Conservation (phyloP, 1,284 basidiomycete species). For the Tylopilus sp. region DNA sequence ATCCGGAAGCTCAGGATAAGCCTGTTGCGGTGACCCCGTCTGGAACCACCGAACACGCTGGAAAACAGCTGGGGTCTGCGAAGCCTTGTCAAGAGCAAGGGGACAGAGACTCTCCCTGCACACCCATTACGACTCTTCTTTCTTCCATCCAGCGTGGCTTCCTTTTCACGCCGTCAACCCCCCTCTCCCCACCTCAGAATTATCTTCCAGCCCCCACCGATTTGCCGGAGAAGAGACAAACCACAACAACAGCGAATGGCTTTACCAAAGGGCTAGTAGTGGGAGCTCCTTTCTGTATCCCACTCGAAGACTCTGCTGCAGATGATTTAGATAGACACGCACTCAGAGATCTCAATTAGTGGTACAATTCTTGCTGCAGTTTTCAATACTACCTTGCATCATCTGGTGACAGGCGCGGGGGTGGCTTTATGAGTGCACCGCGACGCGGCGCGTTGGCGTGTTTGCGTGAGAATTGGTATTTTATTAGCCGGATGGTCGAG, state of each 20-base stretch:
- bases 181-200: constrained; percentile 53
- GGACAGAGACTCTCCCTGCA: constrained; percentile 34
- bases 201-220: constrained; percentile 34
- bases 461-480: constrained; percentile 29
- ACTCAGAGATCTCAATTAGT: constrained; percentile 28
- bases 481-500: constrained; percentile 6
- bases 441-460: constrained; percentile 25
- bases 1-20: constrained; percentile 6
- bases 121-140: constrained; percentile 67
- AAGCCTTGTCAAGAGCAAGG: constrained; percentile 6
- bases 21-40: neutral
- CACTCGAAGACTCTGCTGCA: constrained; percentile 7
- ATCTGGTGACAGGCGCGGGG: no score
- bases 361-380: neutral
- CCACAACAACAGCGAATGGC: neutral
- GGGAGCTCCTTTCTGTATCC: constrained; percentile 11
- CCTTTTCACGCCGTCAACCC: constrained; percentile 55
- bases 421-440: neutral
- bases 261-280: neutral
- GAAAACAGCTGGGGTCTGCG: neutral
- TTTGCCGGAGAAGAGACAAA: constrained; percentile 28
- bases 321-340: constrained; percentile 27
- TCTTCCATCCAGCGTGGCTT: constrained; percentile 68
- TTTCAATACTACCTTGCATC: constrained; percentile 7
- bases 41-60: neutral